phyloP scores from a whole-genome alignment of 345 rosid genomes.

The Aurinia saxatilis region DNA sequence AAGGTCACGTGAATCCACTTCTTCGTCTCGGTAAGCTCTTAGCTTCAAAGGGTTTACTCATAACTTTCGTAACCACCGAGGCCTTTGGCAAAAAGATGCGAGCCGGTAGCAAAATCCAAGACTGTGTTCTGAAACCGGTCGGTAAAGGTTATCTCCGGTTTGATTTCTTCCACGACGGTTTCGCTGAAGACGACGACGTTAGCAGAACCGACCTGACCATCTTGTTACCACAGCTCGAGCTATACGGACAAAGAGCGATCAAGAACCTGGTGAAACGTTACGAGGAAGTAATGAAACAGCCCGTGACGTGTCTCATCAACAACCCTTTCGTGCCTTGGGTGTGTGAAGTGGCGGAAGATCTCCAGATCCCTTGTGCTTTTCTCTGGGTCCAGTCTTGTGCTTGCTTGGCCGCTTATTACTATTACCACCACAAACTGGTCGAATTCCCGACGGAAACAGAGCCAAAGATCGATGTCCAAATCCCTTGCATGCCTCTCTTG shows the following conservation, averaged over 20 bases:
- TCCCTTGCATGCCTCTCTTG: slow-evolving; percentile 65
- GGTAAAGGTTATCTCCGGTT: slow-evolving; percentile 64
- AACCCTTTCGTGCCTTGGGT: slow-evolving; percentile 91
- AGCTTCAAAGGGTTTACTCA: slow-evolving; percentile 70
- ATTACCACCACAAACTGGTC: slow-evolving; percentile 41
- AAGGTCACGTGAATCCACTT: slow-evolving; percentile 81
- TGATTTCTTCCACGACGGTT: slow-evolving; percentile 67
- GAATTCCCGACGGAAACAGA: slow-evolving; percentile 50
- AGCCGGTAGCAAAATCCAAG: slow-evolving; percentile 35
- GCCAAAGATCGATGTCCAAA: slow-evolving; percentile 50
- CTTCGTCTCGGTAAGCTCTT: slow-evolving; percentile 71
- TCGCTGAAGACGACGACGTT: slow-evolving; percentile 44
- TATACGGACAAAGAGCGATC: slow-evolving; percentile 36
- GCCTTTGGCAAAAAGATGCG: slow-evolving; percentile 48
- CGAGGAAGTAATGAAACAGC: slow-evolving; percentile 44
- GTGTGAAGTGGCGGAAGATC: slow-evolving; percentile 58
- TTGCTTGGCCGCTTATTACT: slow-evolving; percentile 60
- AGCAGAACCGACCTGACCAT: slow-evolving; percentile 26
- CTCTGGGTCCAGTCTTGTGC: slow-evolving; percentile 95
- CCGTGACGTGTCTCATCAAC: slow-evolving; percentile 70
- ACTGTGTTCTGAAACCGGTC: slow-evolving; percentile 39
- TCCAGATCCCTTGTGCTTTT: slow-evolving; percentile 72
- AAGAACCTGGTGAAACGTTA: slow-evolving; percentile 38
- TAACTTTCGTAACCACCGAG: slow-evolving; percentile 56
- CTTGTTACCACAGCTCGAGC: slow-evolving; percentile 45